Evolutionary conservation across 2,329 filamentous ascomycete genomes (phyloP), one percentile per base, ranked within the genome.

Genomic region (Fusarium haematococcum): DNA sequence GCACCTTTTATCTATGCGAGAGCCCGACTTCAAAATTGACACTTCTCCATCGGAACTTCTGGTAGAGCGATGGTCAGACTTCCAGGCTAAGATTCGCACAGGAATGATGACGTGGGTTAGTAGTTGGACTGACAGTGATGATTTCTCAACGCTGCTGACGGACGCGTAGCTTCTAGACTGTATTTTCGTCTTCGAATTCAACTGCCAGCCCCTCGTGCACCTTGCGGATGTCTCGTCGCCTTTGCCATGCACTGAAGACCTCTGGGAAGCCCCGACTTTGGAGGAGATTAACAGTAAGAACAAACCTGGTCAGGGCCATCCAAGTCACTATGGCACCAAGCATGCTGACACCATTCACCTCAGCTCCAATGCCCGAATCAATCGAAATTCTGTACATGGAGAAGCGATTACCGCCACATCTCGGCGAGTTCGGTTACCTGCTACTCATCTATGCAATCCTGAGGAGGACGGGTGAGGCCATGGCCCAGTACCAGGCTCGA

Each of bases 371-470:
- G 23, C 43, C 56, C 4, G 73, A 75, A 37, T 64, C 73, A 8
- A 63, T 75, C 32, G 63, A 73, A 6, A 60, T 71, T 5, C 50
- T 75, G 4, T 75, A 71, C 13, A 68, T 75, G 67, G 73, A 75
- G 54, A 75, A 75, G 18, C 73, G 59, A 20, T 61, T 68, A 4
- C 62, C 67, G 20, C 59, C 67, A 30, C 68, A 68, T n/a, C 60
- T 75, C 37, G 63, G 73, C 32, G 67, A 75, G 20, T 75, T 75
- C n/a, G 65, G 73, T 16, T 66, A 61, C 11, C 23, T 71, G 5
- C 25, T 69, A 1, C 58, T 75, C n/a, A 75, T 75, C 33, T 73
- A 75, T 7, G 62, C 69, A 6, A 58, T 75, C 1, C 65, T 61
- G 10, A 37, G 35, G 14, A 63, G 69, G 43, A 75, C 70, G 1